phyloP scores from a whole-genome alignment of 345 rosid genomes.

The Populus pruinosa region DNA sequence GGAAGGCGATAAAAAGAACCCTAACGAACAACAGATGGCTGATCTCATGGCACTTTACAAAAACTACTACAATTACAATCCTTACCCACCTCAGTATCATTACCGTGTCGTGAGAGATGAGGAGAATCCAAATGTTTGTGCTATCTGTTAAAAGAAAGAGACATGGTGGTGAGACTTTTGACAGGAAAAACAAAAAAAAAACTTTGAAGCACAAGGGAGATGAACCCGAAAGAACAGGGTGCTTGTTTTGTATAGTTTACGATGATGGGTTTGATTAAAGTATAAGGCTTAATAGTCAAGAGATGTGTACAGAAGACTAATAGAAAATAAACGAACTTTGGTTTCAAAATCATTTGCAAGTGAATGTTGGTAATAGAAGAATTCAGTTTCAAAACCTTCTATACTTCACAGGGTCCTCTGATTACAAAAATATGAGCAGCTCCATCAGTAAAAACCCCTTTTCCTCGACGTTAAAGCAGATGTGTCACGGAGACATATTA shows the following conservation, averaged over 20 bases:
- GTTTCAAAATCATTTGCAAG: no score
- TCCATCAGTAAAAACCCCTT: no score
- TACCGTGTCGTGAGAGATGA: conserved; percentile 38
- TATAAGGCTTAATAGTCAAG: not conserved
- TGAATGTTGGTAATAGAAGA: no score
- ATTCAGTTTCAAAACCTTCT: no score
- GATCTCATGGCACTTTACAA: conserved; percentile 27
- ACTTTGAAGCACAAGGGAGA: not conserved
- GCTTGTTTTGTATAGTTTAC: not conserved
- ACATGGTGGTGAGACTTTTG: not conserved
- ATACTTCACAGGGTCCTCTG: no score
- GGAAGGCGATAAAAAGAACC: conserved; percentile 26
- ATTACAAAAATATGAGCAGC: no score
- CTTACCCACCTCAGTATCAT: conserved; percentile 18
- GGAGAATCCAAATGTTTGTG: conserved; percentile 55
- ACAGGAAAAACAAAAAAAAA: not conserved
- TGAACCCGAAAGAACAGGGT: not conserved
- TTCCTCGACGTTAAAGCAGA: no score
- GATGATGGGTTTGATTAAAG: not conserved
- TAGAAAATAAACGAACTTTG: no score
- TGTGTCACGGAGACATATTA: no score
- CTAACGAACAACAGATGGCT: conserved; percentile 24
- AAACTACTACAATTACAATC: conserved; percentile 21
- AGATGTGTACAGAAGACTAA: not conserved
- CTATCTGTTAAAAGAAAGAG: conserved; percentile 27